Evolutionary conservation across 2,329 filamentous ascomycete genomes (phyloP).

Genomic region (Xylaria sp.): DNA sequence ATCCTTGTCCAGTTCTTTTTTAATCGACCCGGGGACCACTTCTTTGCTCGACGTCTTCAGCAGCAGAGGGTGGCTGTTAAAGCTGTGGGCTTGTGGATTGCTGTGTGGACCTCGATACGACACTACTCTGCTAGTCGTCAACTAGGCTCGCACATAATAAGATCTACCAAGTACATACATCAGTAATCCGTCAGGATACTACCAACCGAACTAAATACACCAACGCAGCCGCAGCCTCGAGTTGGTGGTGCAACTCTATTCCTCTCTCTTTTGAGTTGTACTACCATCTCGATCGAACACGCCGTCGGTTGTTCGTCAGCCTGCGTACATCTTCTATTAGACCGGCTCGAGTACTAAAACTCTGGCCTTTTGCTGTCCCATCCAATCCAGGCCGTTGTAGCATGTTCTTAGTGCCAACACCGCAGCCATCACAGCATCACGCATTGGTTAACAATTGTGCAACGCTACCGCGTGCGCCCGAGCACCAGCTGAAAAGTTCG

Average conservation of each 20-base stretch:
- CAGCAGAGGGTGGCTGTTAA: constrained; percentile 39
- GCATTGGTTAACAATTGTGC: constrained; percentile 41
- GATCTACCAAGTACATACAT: constrained; percentile 40
- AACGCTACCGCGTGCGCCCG: constrained; percentile 38
- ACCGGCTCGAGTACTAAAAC: constrained; percentile 44
- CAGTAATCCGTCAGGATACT: constrained; percentile 40
- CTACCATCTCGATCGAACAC: constrained; percentile 35
- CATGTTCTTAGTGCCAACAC: constrained; percentile 44
- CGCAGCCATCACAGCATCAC: constrained; percentile 38
- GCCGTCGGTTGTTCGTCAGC: constrained; percentile 37
- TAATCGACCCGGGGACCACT: constrained; percentile 31
- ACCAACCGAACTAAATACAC: constrained; percentile 46
- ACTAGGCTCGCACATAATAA: constrained; percentile 33
- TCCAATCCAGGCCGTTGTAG: constrained; percentile 41
- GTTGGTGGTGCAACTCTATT: constrained; percentile 42
- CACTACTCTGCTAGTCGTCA: constrained; percentile 33
- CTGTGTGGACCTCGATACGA: constrained; percentile 30
- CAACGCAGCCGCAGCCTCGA: constrained; percentile 42
- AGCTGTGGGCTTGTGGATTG: constrained; percentile 38
- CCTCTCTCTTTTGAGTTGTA: constrained; percentile 40
- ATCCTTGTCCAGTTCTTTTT: constrained; percentile 34
- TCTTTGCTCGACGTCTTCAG: constrained; percentile 36
- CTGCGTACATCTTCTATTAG: constrained; percentile 37
- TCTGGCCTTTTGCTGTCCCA: constrained; percentile 37
- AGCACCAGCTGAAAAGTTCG: constrained; percentile 37